Percentiles rank a stretch among this genome's conserved stretches.
Evolutionary conservation across 2,329 filamentous ascomycete species (phyloP).

Genomic region (Torrubiella hemipterigena): DNA sequence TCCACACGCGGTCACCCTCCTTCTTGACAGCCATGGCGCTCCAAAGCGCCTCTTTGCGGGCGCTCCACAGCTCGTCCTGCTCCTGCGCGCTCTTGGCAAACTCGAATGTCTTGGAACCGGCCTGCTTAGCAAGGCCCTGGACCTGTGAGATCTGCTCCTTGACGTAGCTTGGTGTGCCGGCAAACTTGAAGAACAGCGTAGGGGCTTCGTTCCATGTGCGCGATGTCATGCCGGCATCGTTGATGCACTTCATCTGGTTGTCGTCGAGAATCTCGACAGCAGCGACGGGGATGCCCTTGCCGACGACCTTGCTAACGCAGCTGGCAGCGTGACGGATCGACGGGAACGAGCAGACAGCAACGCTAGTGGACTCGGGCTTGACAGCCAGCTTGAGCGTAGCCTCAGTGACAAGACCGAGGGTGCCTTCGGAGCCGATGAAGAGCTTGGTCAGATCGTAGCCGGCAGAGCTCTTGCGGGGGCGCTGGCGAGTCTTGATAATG

Average conservation of each 20-base stretch:
- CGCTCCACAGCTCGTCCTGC: conserved; percentile 69
- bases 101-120: conserved; percentile 60
- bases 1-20: conserved; percentile 66
- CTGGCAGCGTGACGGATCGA: conserved; percentile 59
- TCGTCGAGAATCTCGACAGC: conserved; percentile 92
- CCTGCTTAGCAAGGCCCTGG: conserved; percentile 45
- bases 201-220: conserved; percentile 60
- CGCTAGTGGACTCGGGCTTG: conserved; percentile 65
- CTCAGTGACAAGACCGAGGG: conserved; percentile 82
- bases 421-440: conserved; percentile 86
- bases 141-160: conserved; percentile 69
- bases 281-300: conserved; percentile 69
- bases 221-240: conserved; percentile 52
- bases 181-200: conserved; percentile 78
- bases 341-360: conserved; percentile 56
- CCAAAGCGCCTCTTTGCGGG: conserved; percentile 76
- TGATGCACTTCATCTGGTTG: conserved; percentile 68
- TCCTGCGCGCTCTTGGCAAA: conserved; percentile 62
- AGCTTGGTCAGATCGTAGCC: conserved; percentile 86
- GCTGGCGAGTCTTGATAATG: conserved; percentile 76
- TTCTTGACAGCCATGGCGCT: conserved; percentile 57
- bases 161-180: conserved; percentile 55
- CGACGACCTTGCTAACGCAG: conserved; percentile 71
- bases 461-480: conserved; percentile 79
- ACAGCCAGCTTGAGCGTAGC: conserved; percentile 79